These are phyloP conservation scores for Boletus sp. DNA, from an alignment of 768 basidiomycete genomes.

Conservation along the genomic window DNA sequence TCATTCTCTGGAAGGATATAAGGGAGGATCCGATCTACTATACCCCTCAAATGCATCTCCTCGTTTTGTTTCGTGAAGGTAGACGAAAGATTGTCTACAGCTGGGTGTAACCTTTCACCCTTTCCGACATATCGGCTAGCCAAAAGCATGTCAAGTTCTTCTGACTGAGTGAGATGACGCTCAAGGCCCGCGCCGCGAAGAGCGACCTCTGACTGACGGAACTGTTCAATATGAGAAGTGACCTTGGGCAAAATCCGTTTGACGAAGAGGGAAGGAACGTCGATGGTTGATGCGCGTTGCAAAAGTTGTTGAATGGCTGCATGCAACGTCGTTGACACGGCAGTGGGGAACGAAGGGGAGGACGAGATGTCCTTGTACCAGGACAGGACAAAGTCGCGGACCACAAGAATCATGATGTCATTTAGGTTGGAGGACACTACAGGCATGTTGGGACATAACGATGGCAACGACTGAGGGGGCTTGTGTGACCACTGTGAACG, in stretches of 20 bases:
- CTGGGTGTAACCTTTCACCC: constrained; percentile 72
- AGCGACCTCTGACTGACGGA: constrained; percentile 84
- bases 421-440: constrained; percentile 71
- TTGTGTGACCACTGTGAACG: constrained; percentile 88
- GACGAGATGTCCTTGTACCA: constrained; percentile 90
- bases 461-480: constrained; percentile 61
- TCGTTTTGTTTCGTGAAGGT: constrained; percentile 88
- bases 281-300: constrained; percentile 53
- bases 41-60: constrained; percentile 73
- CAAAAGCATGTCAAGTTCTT: constrained; percentile 82
- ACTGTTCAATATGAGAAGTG: constrained; percentile 85
- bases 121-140: constrained; percentile 73
- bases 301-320: constrained; percentile 57
- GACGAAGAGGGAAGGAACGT: constrained; percentile 73
- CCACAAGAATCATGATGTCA: constrained; percentile 74
- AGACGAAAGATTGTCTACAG: constrained; percentile 84
- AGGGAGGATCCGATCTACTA: constrained; percentile 71
- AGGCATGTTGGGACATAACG: constrained; percentile 61
- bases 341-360: constrained; percentile 84
- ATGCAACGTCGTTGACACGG: constrained; percentile 75
- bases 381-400: constrained; percentile 80
- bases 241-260: constrained; percentile 85
- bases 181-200: constrained; percentile 80
- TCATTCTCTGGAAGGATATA: constrained; percentile 76
- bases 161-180: constrained; percentile 81